Percentiles rank a stretch among this genome's conserved stretches.
These are phyloP conservation scores for Aspergillus sp. DNA, from an alignment of 2,329 filamentous ascomycete species.

Conservation along the genomic window DNA sequence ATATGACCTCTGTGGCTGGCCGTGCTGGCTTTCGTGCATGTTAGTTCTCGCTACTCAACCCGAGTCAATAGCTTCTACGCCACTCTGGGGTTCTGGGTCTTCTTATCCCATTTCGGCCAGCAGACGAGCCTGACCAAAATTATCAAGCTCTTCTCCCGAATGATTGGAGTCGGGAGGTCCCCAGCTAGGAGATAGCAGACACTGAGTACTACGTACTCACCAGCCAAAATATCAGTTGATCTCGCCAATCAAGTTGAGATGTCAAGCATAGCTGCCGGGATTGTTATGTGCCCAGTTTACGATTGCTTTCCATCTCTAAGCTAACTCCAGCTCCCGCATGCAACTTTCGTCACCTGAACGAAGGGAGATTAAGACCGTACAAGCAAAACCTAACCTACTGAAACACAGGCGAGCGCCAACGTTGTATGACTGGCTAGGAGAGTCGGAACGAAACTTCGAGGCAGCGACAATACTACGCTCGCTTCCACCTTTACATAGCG, in stretches of 20 bases:
- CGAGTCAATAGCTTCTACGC: not conserved
- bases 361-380: not conserved
- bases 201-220: not conserved
- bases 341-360: not conserved
- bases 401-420: not conserved
- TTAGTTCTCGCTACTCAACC: not conserved
- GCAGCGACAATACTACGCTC: not conserved
- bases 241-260: not conserved
- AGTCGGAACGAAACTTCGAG: not conserved
- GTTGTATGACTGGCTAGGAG: not conserved
- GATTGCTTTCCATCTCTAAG: not conserved
- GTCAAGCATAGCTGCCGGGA: not conserved
- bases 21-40: not conserved
- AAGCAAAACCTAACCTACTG: not conserved
- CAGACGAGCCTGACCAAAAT: not conserved
- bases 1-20: constrained; percentile 8
- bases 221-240: too few relatives aligned
- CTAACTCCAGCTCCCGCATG: not conserved
- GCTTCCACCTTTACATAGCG: too few relatives aligned
- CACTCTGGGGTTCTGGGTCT: not conserved
- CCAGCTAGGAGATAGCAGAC: not conserved
- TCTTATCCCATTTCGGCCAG: not conserved
- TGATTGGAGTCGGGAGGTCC: not conserved
- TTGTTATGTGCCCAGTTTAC: not conserved
- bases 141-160: not conserved